Conservation (phyloP, 371 early-diverging fungal species). For the Globomyces sp. region DNA sequence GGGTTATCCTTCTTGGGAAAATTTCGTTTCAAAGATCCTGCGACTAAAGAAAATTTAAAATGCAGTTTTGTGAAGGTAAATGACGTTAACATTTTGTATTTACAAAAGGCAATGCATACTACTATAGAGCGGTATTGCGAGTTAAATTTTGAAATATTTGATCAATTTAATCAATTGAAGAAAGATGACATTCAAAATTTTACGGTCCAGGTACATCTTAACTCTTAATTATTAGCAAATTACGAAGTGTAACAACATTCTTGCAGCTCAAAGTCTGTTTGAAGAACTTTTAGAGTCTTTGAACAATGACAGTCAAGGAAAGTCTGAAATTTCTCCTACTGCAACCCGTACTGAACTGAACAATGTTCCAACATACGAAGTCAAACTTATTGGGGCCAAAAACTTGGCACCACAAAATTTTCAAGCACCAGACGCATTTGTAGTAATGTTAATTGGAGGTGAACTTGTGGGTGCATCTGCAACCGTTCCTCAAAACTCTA, state of each 20-base stretch:
- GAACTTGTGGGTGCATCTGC: constrained; percentile 48
- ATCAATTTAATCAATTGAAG: constrained; percentile 23
- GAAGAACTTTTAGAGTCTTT: constrained; percentile 24
- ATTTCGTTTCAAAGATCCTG: constrained; percentile 24
- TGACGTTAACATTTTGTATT: neutral
- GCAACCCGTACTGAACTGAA: constrained; percentile 26
- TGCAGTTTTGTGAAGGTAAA: constrained; percentile 28
- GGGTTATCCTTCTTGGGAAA: constrained; percentile 41
- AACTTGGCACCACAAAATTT: constrained; percentile 33
- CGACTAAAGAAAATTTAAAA: constrained; percentile 24
- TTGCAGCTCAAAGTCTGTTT: constrained; percentile 34
- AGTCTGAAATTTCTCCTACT: neutral
- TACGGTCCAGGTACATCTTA: neutral
- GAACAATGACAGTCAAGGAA: constrained; percentile 16
- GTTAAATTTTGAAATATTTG: constrained; percentile 31
- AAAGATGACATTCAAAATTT: constrained; percentile 7
- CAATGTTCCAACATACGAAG: neutral
- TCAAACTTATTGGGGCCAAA: constrained; percentile 33
- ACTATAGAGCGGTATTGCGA: constrained; percentile 29
- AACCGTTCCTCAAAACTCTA: constrained; percentile 64
- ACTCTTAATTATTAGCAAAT: neutral
- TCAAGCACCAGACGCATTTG: constrained; percentile 69
- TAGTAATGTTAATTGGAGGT: constrained; percentile 48
- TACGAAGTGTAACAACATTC: constrained; percentile 43
- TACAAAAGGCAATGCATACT: constrained; percentile 33